phyloP scores from a whole-genome alignment of 192 early-diverging fungal species.

The Rhizoclosmatium sp. region DNA sequence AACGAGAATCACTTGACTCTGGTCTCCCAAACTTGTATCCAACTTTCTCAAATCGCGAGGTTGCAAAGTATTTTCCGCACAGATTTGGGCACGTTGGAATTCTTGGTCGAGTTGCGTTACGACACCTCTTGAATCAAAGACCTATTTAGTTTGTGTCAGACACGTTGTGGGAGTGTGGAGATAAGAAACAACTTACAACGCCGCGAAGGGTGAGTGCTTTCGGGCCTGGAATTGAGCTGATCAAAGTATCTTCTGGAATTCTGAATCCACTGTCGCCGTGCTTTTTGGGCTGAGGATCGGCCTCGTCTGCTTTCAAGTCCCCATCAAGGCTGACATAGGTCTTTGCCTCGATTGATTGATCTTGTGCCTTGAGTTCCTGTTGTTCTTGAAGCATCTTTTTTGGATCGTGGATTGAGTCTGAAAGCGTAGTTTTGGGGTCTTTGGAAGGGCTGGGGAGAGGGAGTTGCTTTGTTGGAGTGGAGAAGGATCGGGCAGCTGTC shows the following conservation, averaged over 20 bases:
- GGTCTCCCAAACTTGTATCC: constrained; percentile 68
- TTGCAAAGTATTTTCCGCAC: constrained; percentile 76
- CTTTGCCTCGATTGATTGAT: neutral
- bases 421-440: no score
- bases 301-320: neutral
- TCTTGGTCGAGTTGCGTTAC: constrained; percentile 77
- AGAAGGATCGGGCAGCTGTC: no score
- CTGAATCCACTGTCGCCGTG: neutral
- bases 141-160: neutral
- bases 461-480: no score
- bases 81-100: constrained; percentile 81
- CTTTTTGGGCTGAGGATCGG: neutral
- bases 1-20: constrained; percentile 83
- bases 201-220: constrained; percentile 19
- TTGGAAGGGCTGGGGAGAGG: no score
- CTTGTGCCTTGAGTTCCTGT: neutral
- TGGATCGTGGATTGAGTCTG: neutral
- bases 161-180: neutral
- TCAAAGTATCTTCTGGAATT: neutral
- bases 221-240: constrained; percentile 4
- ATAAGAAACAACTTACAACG: constrained; percentile 1
- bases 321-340: constrained; percentile 10
- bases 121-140: constrained; percentile 56
- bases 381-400: neutral
- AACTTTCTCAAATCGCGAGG: constrained; percentile 89